Percentiles rank a stretch among this genome's conserved stretches.
These are phyloP conservation scores for Camellia japonica DNA, from an alignment of 148 eudicot genomes.

Conservation along the genomic window DNA sequence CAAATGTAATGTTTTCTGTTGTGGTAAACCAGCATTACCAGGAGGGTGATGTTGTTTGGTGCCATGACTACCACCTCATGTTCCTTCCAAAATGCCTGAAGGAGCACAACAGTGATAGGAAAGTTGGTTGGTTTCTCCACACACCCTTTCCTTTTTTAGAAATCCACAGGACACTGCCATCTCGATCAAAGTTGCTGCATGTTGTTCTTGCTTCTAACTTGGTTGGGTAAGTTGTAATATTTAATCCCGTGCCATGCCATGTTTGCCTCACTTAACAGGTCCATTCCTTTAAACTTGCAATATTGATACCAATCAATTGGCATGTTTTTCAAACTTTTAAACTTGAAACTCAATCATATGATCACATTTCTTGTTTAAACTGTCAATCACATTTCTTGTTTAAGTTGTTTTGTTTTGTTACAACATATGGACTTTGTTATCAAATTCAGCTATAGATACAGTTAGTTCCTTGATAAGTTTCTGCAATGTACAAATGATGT, in stretches of 20 bases:
- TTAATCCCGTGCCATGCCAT: not conserved
- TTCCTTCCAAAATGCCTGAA: slow-evolving; percentile 83
- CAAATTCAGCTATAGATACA: too few species aligned
- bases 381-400: too few species aligned
- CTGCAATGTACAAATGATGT: too few species aligned
- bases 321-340: not conserved
- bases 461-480: too few species aligned
- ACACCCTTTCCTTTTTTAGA: slow-evolving; percentile 95
- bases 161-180: slow-evolving; percentile 87
- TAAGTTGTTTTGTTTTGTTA: too few species aligned
- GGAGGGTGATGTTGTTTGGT: slow-evolving; percentile 95
- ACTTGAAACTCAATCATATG: not conserved
- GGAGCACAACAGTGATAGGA: slow-evolving; percentile 58
- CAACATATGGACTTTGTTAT: too few species aligned
- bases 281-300: not conserved
- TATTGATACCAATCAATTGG: not conserved
- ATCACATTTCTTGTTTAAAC: not conserved
- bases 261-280: not conserved
- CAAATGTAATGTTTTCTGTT: slow-evolving; percentile 90
- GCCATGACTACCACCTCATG: slow-evolving; percentile 97
- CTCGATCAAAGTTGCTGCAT: slow-evolving; percentile 72
- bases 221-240: slow-evolving; percentile 61
- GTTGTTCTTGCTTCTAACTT: slow-evolving; percentile 84
- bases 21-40: slow-evolving; percentile 71
- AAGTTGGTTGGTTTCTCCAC: slow-evolving; percentile 96